A percentile compares a stretch with the other conserved stretches of the same genome.
Conservation (phyloP, 352 stramenopile genomes). For the Blastocystis sp. region DNA sequence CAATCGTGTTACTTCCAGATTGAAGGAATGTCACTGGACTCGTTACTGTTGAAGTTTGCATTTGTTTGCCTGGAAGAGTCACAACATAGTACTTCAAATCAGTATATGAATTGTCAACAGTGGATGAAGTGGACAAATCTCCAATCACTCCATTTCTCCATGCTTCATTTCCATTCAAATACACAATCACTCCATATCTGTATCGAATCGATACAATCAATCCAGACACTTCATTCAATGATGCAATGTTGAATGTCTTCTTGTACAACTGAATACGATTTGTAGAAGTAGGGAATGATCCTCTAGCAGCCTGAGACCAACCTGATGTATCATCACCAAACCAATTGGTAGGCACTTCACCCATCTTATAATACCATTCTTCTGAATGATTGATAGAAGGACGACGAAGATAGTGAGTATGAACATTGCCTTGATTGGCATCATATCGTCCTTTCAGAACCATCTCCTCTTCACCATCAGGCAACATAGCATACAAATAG, state of each 20-base stretch:
- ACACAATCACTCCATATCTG: neutral
- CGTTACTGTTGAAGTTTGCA: neutral
- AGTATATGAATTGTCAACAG: neutral
- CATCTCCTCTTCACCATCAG: neutral
- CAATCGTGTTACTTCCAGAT: constrained; percentile 5
- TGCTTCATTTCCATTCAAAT: neutral
- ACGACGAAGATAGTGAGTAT: neutral
- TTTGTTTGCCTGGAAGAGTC: neutral
- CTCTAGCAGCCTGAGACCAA: neutral
- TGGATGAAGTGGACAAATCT: neutral
- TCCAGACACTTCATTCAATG: neutral
- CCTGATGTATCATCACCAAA: neutral
- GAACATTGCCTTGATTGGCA: neutral
- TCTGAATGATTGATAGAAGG: neutral
- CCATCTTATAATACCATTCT: constrained; percentile 33
- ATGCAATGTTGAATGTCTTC: neutral
- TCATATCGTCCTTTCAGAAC: neutral
- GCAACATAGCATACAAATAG: neutral
- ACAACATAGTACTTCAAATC: neutral
- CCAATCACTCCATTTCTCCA: neutral
- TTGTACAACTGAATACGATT: constrained; percentile 14
- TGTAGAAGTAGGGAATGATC: neutral
- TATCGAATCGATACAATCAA: neutral
- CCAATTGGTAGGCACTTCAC: neutral
- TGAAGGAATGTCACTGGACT: neutral